phyloP scores from a whole-genome alignment of 148 eudicot genomes.

The Camellia lanceoleosa region DNA sequence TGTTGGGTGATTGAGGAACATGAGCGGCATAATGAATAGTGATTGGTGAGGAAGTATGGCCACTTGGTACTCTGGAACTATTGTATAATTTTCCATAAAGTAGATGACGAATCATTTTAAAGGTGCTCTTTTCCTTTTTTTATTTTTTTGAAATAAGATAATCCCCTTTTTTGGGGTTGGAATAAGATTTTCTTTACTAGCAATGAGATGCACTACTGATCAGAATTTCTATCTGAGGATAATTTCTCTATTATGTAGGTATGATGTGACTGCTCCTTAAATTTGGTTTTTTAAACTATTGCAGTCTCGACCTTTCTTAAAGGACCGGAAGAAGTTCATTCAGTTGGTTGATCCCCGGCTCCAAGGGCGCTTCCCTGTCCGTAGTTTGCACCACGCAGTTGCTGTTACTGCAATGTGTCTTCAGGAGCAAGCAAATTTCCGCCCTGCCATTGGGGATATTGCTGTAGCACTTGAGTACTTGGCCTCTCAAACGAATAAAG shows the following conservation, averaged over 20 bases:
- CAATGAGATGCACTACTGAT: background rate
- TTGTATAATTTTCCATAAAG: too few relatives aligned
- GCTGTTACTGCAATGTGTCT: slow-evolving; percentile 65
- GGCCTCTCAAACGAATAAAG: slow-evolving; percentile 41
- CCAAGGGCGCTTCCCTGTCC: slow-evolving; percentile 44
- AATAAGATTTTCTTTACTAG: background rate
- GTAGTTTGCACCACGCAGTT: slow-evolving; percentile 54
- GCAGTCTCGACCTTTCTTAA: slow-evolving; percentile 58
- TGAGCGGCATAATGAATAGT: too few relatives aligned
- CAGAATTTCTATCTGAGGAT: background rate
- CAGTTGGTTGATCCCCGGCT: slow-evolving; percentile 62
- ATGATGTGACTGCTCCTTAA: background rate
- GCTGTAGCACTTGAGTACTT: slow-evolving; percentile 70
- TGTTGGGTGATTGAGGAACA: too few relatives aligned
- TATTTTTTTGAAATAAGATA: too few relatives aligned
- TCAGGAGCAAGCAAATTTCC: slow-evolving; percentile 47
- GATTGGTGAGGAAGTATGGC: too few relatives aligned
- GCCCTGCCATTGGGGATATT: slow-evolving; percentile 63
- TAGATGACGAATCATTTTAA: background rate
- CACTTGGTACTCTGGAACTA: too few relatives aligned
- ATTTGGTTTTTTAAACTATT: background rate
- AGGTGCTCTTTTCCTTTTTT: background rate
- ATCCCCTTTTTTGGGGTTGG: background rate
- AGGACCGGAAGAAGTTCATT: slow-evolving; percentile 41
- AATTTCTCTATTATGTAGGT: background rate